Base-by-base conservation (phyloP, 306 rosid genomes). In the Luffa aegyptiaca region DNA sequence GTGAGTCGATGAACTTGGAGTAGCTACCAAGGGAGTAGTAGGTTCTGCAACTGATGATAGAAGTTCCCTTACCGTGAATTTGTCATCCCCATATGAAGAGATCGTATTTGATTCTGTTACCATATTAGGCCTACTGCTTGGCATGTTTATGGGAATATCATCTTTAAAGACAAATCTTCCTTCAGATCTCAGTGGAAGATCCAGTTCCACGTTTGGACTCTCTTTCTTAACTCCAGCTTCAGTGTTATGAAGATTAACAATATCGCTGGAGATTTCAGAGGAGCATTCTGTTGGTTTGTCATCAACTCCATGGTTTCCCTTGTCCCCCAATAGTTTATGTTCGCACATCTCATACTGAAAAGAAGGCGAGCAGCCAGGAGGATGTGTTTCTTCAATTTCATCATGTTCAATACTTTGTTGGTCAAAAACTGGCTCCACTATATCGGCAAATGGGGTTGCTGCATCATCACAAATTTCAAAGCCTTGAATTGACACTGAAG, bases 381-480 rank as follows among this genome's bases (percentile, higher is more conserved):
- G 85, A 76, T 78, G 68, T 79, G 89, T 78, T 84, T 87, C 89
- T 35, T 76, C 78, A 70, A 73, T 81, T 58, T 83, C 92, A 87
- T 18, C 31, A 33, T 63, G 84, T 55, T 83, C 76, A 36, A 52
- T 81, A 66, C 68, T 82, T 49, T 46, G 88, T 48, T 68, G 82
- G 83, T 82, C 86, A 83, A 85, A 85, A 84, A 73, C 82, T 84
- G 83, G 88, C 45, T 89, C 91, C 48, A 81, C 62, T 88, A 86
- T 46, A 88, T 91, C 94, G 83, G 88, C 76, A 79, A 82, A 89
- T 83, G 86, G 73, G 66, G 89, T 90, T 45, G 86, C 80, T 56
- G 96, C 92, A 83, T 90, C 92, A 75, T 91, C 99, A 75, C 83
- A 89, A 83, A 90, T 86, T 84, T 96, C 98, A 87, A 86, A 89